Percentiles rank a stretch among this genome's conserved stretches.
Conservation (phyloP, 208 protist species). For the Trypanosoma lewisi region DNA sequence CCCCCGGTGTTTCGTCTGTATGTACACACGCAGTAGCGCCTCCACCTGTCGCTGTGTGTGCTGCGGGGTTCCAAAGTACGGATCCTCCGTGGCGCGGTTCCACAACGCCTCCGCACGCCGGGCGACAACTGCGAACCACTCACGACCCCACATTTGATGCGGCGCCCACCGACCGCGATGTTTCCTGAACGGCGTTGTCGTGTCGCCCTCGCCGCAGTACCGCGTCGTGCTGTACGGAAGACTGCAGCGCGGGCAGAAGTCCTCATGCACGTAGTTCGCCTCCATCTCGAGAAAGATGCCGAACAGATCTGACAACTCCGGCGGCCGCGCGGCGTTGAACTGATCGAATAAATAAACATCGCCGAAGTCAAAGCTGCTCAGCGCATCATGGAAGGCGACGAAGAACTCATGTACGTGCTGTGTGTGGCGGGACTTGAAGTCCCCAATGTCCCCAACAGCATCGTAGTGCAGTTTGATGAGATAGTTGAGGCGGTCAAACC, state of each 20-base stretch:
- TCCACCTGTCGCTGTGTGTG: constrained; percentile 88
- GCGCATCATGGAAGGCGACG: constrained; percentile 82
- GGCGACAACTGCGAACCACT: constrained; percentile 87
- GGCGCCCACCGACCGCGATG: constrained; percentile 85
- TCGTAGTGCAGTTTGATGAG: constrained; percentile 85
- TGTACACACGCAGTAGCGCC: constrained; percentile 72
- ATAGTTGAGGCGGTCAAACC: constrained; percentile 77
- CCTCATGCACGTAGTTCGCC: constrained; percentile 79
- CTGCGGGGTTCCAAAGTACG: constrained; percentile 67
- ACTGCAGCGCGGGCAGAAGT: constrained; percentile 87
- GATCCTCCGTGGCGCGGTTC: constrained; percentile 85
- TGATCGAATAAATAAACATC: constrained; percentile 72
- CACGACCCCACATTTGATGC: constrained; percentile 80
- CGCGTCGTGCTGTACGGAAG: constrained; percentile 76
- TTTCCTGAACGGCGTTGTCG: constrained; percentile 74
- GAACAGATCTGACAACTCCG: constrained; percentile 73
- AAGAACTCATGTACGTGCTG: constrained; percentile 89
- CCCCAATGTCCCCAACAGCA: constrained; percentile 83
- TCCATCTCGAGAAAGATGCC: constrained; percentile 92
- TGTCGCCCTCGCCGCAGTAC: constrained; percentile 84
- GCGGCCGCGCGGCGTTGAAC: constrained; percentile 57
- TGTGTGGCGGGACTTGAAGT: constrained; percentile 73
- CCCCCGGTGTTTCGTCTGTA: constrained; percentile 69
- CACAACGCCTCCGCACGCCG: constrained; percentile 88
- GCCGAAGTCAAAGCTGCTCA: constrained; percentile 84